Evolutionary conservation across 306 rosid genomes (phyloP).

Genomic region (Inga laurina): DNA sequence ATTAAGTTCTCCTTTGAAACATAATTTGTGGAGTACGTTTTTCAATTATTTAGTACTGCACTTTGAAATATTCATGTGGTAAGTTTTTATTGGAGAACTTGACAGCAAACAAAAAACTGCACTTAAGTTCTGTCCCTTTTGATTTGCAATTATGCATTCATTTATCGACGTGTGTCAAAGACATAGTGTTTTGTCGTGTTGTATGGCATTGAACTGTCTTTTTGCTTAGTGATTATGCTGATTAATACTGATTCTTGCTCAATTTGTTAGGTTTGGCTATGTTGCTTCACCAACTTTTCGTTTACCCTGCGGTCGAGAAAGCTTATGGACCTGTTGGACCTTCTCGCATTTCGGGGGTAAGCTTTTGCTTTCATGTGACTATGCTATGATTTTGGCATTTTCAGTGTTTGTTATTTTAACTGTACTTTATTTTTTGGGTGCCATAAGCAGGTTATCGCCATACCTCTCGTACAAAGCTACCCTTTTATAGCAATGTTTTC

Average conservation of each 20-base stretch:
- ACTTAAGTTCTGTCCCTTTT: no score
- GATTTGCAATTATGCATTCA: no score
- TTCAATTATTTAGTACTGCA: not conserved
- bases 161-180: not conserved
- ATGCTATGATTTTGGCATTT: not conserved
- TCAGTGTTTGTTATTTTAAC: slow-evolving; percentile 3
- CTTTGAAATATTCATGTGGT: not conserved
- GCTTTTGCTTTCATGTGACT: slow-evolving; percentile 27
- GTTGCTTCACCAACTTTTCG: slow-evolving; percentile 50
- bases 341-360: slow-evolving; percentile 59
- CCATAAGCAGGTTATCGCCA: slow-evolving; percentile 51
- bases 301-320: slow-evolving; percentile 57
- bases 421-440: not conserved
- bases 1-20: not conserved
- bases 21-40: not conserved
- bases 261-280: slow-evolving; percentile 55
- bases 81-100: not conserved
- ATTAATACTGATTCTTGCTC: slow-evolving; percentile 14
- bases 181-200: not conserved
- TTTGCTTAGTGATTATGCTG: not conserved
- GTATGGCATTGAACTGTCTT: not conserved
- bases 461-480: slow-evolving; percentile 67
- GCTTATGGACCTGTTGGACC: slow-evolving; percentile 51
- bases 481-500: slow-evolving; percentile 59
- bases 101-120: not conserved